Percentiles rank a stretch among this genome's conserved stretches.
Conservation (phyloP, 1,284 basidiomycete species). For the Fomitopsis pinicola region DNA sequence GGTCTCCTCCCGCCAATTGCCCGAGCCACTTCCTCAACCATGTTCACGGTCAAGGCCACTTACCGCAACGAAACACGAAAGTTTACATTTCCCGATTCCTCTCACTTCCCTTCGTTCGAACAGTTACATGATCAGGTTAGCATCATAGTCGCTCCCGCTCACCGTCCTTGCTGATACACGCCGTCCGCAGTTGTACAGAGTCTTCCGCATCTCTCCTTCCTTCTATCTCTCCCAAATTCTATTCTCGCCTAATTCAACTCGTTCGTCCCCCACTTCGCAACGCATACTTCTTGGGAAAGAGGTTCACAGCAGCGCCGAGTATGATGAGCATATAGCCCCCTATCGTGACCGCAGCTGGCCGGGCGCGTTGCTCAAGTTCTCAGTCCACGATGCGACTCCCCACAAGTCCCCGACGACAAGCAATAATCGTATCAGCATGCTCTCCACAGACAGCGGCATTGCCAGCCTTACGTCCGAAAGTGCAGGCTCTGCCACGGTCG, state of each 20-base stretch:
- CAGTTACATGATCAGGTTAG: constrained; percentile 42
- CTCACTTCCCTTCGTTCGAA: constrained; percentile 38
- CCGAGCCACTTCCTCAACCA: constrained; percentile 23
- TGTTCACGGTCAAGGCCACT: constrained; percentile 54
- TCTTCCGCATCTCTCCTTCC: constrained; percentile 57
- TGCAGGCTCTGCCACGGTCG: constrained; percentile 14
- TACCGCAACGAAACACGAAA: constrained; percentile 48
- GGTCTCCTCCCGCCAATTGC: constrained; percentile 16
- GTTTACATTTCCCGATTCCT: constrained; percentile 36
- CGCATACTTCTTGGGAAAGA: constrained; percentile 60
- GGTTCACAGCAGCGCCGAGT: constrained; percentile 55
- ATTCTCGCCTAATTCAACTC: constrained; percentile 53
- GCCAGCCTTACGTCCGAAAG: constrained; percentile 11
- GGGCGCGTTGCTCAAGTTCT: constrained; percentile 59
- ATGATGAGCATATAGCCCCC: constrained; percentile 43
- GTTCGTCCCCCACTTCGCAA: constrained; percentile 17
- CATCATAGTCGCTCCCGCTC: constrained; percentile 3
- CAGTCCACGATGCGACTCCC: constrained; percentile 48
- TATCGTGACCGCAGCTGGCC: constrained; percentile 47
- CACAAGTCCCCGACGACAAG: constrained; percentile 31
- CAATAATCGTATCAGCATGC: constrained; percentile 2
- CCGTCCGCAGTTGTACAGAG: constrained; percentile 52
- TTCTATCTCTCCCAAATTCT: constrained; percentile 63
- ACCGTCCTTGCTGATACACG: constrained; percentile 11
- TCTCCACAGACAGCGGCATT: constrained; percentile 8